Conservation (phyloP, 2,329 filamentous ascomycete species). For the Neonectria magnoliae region DNA sequence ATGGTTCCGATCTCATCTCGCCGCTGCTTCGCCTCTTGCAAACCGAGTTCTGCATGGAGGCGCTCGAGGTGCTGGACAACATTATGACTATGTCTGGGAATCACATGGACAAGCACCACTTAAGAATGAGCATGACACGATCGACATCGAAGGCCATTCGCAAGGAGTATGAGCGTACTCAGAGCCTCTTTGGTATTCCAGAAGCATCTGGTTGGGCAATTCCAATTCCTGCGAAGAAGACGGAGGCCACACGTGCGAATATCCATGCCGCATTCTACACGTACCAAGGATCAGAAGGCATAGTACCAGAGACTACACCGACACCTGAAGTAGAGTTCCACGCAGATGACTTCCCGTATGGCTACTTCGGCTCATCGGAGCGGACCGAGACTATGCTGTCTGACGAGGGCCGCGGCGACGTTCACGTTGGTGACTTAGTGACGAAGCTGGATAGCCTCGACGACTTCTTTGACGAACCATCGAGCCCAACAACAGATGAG, state of each 20-base stretch:
- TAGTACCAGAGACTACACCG: constrained; percentile 67
- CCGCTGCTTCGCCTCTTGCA: constrained; percentile 89
- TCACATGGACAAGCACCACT: constrained; percentile 91
- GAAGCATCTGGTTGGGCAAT: constrained; percentile 97
- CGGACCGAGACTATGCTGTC: constrained; percentile 93
- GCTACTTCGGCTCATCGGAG: constrained; percentile 77
- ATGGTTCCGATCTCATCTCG: constrained; percentile 95
- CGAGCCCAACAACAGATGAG: constrained; percentile 65
- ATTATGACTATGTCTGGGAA: constrained; percentile 95
- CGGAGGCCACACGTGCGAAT: constrained; percentile 85
- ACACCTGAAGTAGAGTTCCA: constrained; percentile 94
- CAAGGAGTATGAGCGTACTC: constrained; percentile 94
- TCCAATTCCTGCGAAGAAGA: constrained; percentile 90
- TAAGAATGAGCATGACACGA: constrained; percentile 98
- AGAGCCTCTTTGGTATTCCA: constrained; percentile 95
- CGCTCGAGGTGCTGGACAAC: constrained; percentile 89
- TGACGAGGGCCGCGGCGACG: constrained; percentile 78
- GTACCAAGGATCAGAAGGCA: constrained; percentile 75
- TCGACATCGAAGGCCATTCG: constrained; percentile 85
- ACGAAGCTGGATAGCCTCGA: constrained; percentile 82
- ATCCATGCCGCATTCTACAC: constrained; percentile 98
- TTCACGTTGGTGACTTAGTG: constrained; percentile 79
- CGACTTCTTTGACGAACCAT: constrained; percentile 81
- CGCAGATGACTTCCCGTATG: constrained; percentile 85
- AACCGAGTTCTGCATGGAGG: constrained; percentile 93